Percentiles rank a stretch among this genome's conserved stretches.
Conservation (phyloP, 176 grass and related monocot species). For the Pharus latifolius region DNA sequence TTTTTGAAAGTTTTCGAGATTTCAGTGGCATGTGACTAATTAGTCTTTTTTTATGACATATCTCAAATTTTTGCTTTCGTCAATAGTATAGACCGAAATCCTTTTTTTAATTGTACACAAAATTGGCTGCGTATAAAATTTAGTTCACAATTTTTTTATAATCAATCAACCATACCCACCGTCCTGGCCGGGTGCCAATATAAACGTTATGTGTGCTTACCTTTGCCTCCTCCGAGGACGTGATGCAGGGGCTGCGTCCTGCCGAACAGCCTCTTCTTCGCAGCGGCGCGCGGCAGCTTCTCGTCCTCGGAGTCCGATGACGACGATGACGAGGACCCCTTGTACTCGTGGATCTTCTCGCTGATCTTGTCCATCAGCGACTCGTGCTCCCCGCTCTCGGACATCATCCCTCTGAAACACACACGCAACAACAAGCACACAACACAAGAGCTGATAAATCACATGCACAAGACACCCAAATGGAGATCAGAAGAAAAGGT, state of each 20-base stretch:
- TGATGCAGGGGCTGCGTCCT: constrained; percentile 45
- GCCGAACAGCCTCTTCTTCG: constrained; percentile 60
- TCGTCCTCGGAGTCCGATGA: constrained; percentile 69
- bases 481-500: background rate
- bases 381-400: constrained; percentile 46
- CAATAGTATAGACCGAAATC: no score
- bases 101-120: no score
- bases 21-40: no score
- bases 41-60: no score
- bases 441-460: background rate
- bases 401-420: constrained; percentile 38
- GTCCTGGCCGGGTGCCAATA: no score
- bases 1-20: no score
- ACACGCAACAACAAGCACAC: background rate
- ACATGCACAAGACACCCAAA: no score
- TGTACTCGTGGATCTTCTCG: constrained; percentile 57
- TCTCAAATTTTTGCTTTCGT: no score
- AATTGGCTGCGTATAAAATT: no score
- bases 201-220: background rate
- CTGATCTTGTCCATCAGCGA: constrained; percentile 58
- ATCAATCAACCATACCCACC: no score
- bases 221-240: constrained; percentile 67
- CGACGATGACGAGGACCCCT: constrained; percentile 42
- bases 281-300: constrained; percentile 19
- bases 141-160: background rate